phyloP scores from a whole-genome alignment of 192 early-diverging fungal genomes.

The Jimgerdemannia flammicorona region DNA sequence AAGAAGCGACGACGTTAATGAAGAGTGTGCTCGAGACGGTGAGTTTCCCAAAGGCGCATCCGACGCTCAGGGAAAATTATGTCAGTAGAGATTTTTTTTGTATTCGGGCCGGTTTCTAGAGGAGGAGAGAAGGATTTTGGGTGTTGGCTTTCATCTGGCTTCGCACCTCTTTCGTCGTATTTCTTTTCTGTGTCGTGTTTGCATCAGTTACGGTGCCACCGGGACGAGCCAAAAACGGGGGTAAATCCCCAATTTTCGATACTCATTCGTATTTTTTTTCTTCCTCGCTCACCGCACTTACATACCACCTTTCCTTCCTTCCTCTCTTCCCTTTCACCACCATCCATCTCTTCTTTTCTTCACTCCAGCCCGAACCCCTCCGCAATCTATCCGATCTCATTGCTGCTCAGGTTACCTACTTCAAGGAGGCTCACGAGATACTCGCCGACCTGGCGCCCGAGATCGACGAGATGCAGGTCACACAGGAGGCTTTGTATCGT shows the following conservation, averaged over 20 bases:
- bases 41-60: slow-evolving; percentile 13
- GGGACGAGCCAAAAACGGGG: not conserved
- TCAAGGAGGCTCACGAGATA: slow-evolving; percentile 74
- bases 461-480: slow-evolving; percentile 92
- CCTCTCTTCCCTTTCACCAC: not conserved
- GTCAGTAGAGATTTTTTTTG: not conserved
- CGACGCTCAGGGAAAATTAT: not conserved
- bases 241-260: not conserved
- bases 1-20: slow-evolving; percentile 95
- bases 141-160: not conserved
- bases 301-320: not conserved
- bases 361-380: slow-evolving; percentile 67
- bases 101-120: not conserved
- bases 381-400: slow-evolving; percentile 84
- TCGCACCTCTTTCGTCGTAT: not conserved
- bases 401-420: slow-evolving; percentile 79
- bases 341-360: not conserved
- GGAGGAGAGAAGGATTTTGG: not conserved
- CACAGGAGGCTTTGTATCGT: slow-evolving; percentile 88
- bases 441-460: slow-evolving; percentile 81
- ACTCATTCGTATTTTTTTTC: not conserved
- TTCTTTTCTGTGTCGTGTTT: not conserved
- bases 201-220: not conserved
- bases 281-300: slow-evolving; percentile 3
- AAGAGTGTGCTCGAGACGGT: slow-evolving; percentile 83